Percentiles rank a stretch among this genome's conserved stretches.
Conservation (phyloP, 1,284 basidiomycete genomes). For the Exobasidium rhododendri region DNA sequence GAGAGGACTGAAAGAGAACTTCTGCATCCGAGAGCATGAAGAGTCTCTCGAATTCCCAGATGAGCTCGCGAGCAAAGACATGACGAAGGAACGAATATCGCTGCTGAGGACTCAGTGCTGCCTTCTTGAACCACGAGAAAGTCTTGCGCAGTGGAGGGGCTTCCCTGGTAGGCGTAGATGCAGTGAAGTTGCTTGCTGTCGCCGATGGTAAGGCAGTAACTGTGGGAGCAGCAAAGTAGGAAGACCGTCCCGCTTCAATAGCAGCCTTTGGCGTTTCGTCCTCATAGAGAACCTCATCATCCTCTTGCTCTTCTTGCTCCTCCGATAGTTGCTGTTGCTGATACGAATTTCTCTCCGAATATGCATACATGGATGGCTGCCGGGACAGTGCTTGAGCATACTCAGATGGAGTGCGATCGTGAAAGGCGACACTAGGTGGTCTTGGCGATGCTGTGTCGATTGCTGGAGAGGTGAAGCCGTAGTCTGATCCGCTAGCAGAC, state of each 20-base stretch:
- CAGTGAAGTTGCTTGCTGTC: background rate
- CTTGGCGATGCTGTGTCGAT: background rate
- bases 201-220: background rate
- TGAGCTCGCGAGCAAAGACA: conserved; percentile 35
- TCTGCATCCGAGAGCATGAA: conserved; percentile 41
- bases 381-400: conserved; percentile 6
- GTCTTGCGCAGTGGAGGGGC: background rate
- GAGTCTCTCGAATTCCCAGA: conserved; percentile 46
- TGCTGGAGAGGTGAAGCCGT: background rate
- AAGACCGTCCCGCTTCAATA: background rate
- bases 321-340: no score
- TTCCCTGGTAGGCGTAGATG: background rate
- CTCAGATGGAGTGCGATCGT: background rate
- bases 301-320: background rate
- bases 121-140: conserved; percentile 32
- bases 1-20: conserved; percentile 24
- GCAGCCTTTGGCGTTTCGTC: conserved; percentile 3
- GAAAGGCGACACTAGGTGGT: background rate
- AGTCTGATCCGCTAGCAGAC: background rate
- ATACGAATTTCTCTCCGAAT: no score
- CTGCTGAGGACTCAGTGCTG: conserved; percentile 35
- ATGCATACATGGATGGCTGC: background rate
- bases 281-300: no score
- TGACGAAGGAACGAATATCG: conserved; percentile 48
- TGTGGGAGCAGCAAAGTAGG: background rate